Evolutionary conservation across 2,329 filamentous ascomycete genomes (phyloP).

Genomic region (Cercospora sesami): DNA sequence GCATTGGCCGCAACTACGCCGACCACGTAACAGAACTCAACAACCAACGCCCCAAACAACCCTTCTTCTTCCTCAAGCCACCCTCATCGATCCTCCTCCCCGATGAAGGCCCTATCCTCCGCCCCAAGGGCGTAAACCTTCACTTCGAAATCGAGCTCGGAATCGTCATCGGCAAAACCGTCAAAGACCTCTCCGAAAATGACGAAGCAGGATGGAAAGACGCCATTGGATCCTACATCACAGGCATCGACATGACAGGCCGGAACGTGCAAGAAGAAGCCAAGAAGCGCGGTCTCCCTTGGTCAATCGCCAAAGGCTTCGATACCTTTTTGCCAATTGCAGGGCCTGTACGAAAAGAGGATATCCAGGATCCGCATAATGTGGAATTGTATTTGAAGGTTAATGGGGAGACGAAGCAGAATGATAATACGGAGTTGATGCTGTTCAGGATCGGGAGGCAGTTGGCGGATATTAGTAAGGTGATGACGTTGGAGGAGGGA

Average conservation of each 20-base stretch:
- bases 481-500: conserved; percentile 90
- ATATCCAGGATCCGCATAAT: conserved; percentile 83
- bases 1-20: conserved; percentile 94
- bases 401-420: conserved; percentile 75
- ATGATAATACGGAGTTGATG: conserved; percentile 90
- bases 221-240: conserved; percentile 80
- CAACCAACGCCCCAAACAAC: conserved; percentile 83
- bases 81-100: conserved; percentile 80
- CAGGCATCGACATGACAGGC: conserved; percentile 96
- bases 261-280: conserved; percentile 94
- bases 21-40: conserved; percentile 94
- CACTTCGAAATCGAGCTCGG: conserved; percentile 97
- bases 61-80: conserved; percentile 99
- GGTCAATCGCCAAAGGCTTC: conserved; percentile 95
- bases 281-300: conserved; percentile 94
- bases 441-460: conserved; percentile 86
- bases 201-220: conserved; percentile 76
- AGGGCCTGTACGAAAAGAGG: conserved; percentile 73
- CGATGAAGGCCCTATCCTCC: conserved; percentile 73
- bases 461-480: conserved; percentile 85
- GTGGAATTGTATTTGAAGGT: conserved; percentile 83
- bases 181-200: conserved; percentile 72
- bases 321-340: conserved; percentile 94
- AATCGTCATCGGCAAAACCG: conserved; percentile 77
- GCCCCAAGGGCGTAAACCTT: conserved; percentile 77